phyloP scores from a whole-genome alignment of 352 stramenopile species.

The Plasmopara muralis region DNA sequence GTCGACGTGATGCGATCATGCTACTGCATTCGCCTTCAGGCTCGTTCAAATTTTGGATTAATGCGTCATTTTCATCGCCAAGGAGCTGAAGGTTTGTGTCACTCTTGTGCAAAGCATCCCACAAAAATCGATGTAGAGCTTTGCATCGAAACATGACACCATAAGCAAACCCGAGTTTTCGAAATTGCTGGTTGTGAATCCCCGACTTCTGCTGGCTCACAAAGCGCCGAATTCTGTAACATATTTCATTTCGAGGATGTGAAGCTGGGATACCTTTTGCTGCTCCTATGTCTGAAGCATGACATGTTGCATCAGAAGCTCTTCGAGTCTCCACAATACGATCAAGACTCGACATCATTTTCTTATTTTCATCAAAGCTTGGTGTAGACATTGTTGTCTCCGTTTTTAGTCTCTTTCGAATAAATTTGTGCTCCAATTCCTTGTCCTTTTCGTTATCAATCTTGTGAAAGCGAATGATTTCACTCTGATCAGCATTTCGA shows the following conservation, averaged over 20 bases:
- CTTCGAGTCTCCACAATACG: background rate
- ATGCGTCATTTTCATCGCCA: constrained; percentile 37
- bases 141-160: constrained; percentile 82
- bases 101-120: constrained; percentile 50
- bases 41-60: constrained; percentile 28
- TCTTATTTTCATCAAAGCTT: constrained; percentile 1
- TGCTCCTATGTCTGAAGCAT: constrained; percentile 14
- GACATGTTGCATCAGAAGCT: constrained; percentile 7
- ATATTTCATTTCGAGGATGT: constrained; percentile 34
- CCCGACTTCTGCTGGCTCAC: constrained; percentile 49
- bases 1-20: constrained; percentile 1
- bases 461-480: constrained; percentile 47
- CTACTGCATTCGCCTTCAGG: constrained; percentile 10
- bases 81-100: constrained; percentile 27
- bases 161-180: constrained; percentile 71
- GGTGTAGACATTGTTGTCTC: constrained; percentile 1
- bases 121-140: constrained; percentile 69
- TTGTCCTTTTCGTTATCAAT: constrained; percentile 41
- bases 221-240: constrained; percentile 65
- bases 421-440: constrained; percentile 8
- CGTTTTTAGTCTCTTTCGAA: constrained; percentile 21
- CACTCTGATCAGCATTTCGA: constrained; percentile 47
- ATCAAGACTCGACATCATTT: constrained; percentile 5
- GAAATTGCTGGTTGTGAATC: constrained; percentile 59
- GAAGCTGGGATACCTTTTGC: constrained; percentile 6